Evolutionary conservation across 192 early-diverging fungal genomes (phyloP), one percentile per base, ranked within the genome.

Genomic region (Podila horticola): DNA sequence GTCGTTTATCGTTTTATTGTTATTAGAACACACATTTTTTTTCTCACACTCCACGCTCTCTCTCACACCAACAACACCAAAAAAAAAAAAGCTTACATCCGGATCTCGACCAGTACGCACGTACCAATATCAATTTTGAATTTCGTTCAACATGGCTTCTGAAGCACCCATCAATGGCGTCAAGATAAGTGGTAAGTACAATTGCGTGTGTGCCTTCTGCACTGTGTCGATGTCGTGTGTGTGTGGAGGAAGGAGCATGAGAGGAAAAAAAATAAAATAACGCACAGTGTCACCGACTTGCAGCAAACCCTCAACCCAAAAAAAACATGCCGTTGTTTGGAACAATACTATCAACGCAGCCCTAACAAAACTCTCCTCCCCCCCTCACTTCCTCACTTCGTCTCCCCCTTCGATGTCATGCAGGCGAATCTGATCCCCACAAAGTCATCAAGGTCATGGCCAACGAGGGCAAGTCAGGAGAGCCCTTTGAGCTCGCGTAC

Each of bases 401-500:
- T 29, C 4, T 11, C 17, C 38, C 36, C 19, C 22, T 59, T 64
- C 20, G 38, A 26, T 19, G 12, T 30, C 29, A 45, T 45, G 52
- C 59, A 81, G 74, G 79, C 72, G 84, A 85, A 60, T 67, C 72
- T 26, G 93, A 94, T 83, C 87, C 90, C 10, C 82, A 82, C 62
- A 94, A 93, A 82, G 74, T 94, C 52, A 87, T 92, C 81, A 88
- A 88, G 74, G 90, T 96, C 24, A 86, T 89, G 62, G 97, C 97
- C 8, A 94, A 93, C 76, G 94, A 97, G 67, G 96, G 95, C 72
- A 92, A 88, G 74, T 92, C 93, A 19, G 94, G 93, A 48, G 93
- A 95, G 69, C 90, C 94, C 41, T 87, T 92, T 51, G 94, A 98
- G 71, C 90, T 99, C 22, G 86, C 91, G 19, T 99, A 97, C 81